These are phyloP conservation scores for Asterochloris sp. DNA, from an alignment of 139 green algal genomes.

Conservation along the genomic window DNA sequence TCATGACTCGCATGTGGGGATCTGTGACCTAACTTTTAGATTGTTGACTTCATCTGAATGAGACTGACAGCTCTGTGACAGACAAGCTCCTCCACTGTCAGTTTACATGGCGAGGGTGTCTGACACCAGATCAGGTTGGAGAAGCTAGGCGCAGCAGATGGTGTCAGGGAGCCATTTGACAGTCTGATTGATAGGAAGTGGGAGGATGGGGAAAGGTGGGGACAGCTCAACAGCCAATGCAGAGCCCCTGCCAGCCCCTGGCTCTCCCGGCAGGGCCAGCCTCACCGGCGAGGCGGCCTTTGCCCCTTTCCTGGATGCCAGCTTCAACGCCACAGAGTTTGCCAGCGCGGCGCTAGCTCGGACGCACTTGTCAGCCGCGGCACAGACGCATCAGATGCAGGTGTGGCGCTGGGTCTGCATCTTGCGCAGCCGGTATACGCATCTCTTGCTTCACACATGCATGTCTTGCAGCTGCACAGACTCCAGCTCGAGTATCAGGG, in stretches of 20 bases:
- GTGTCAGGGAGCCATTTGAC: no score
- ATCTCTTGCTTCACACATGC: background rate
- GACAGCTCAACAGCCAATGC: background rate
- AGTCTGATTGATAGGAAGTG: no score
- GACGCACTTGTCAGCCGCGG: background rate
- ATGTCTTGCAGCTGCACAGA: background rate
- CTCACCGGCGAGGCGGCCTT: constrained; percentile 5
- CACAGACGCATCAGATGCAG: constrained; percentile 2
- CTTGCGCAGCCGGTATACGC: background rate
- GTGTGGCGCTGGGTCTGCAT: background rate
- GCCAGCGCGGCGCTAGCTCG: constrained; percentile 24
- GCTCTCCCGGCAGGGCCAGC: background rate
- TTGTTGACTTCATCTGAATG: no score
- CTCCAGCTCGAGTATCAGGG: no score
- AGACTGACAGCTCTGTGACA: no score
- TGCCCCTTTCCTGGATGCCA: constrained; percentile 29
- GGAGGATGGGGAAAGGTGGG: constrained; percentile 9
- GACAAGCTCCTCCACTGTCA: no score
- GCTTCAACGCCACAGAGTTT: constrained; percentile 23
- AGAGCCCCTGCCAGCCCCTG: background rate
- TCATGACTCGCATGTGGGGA: no score
- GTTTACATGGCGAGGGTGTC: no score
- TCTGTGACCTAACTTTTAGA: no score
- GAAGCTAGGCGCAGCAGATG: no score
- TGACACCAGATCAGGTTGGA: no score